Conservation (phyloP, 2,329 filamentous ascomycete genomes). For the Aureobasidium sp. region DNA sequence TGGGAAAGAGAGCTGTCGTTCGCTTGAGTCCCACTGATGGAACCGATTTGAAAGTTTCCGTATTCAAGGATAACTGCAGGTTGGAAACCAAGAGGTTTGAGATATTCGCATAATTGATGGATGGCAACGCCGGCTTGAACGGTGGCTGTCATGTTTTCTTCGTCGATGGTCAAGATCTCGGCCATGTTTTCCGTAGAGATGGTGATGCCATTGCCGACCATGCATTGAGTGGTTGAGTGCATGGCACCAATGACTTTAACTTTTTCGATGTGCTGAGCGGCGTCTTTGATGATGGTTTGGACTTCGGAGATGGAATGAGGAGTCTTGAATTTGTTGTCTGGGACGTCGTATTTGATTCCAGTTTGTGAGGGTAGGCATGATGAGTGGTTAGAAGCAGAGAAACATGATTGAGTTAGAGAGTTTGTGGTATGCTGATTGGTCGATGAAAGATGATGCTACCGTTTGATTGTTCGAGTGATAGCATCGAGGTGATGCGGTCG, state of each 20-base stretch:
- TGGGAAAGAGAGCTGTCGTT: constrained; percentile 12
- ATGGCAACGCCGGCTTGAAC: constrained; percentile 11
- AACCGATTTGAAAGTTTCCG: constrained; percentile 16
- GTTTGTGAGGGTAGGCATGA: constrained; percentile 1
- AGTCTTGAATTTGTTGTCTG: constrained; percentile 14
- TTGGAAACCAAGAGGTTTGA: constrained; percentile 14
- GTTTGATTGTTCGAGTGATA: not conserved
- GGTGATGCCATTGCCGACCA: constrained; percentile 11
- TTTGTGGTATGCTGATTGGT: not conserved
- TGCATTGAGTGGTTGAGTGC: constrained; percentile 14
- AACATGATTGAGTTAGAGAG: not conserved
- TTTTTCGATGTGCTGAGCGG: constrained; percentile 2
- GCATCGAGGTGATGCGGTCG: not conserved
- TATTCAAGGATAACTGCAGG: constrained; percentile 15
- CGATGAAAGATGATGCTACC: not conserved
- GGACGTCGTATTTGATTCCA: constrained; percentile 14
- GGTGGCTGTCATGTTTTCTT: constrained; percentile 13
- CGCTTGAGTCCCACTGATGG: constrained; percentile 10
- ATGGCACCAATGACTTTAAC: constrained; percentile 15
- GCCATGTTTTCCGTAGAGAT: constrained; percentile 12
- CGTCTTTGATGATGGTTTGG: constrained; percentile 13
- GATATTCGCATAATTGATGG: constrained; percentile 12
- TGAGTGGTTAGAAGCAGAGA: not conserved
- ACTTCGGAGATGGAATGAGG: constrained; percentile 9
- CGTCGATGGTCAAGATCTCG: constrained; percentile 1